phyloP scores from a whole-genome alignment of 441 rosid genomes.

The Aleurites moluccanus region DNA sequence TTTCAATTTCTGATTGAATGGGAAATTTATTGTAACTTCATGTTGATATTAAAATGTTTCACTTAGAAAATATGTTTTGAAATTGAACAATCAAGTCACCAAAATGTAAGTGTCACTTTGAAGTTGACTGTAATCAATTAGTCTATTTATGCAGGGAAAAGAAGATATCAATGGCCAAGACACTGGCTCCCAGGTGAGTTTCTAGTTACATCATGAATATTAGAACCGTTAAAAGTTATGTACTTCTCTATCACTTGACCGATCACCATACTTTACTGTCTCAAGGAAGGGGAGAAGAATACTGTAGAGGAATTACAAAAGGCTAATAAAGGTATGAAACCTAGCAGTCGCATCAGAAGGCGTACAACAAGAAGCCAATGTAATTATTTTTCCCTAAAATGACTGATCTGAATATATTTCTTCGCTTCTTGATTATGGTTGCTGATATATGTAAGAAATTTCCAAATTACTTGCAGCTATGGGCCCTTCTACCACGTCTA shows the following conservation, averaged over 20 bases:
- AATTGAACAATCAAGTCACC: not conserved
- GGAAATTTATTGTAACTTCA: not conserved
- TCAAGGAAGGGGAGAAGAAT: conserved; percentile 36
- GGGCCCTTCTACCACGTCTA: conserved; percentile 42
- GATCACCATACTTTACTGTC: conserved; percentile 2
- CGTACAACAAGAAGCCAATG: conserved; percentile 52
- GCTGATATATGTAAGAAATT: conserved; percentile 6
- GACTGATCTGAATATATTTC: not conserved
- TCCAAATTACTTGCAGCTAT: conserved; percentile 42
- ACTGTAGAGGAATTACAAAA: conserved; percentile 20
- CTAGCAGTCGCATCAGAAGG: conserved; percentile 37
- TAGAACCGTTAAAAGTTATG: not conserved
- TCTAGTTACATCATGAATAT: not conserved
- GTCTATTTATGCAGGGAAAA: conserved; percentile 36
- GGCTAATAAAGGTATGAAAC: conserved; percentile 30
- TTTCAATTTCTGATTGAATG: not conserved
- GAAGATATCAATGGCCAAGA: conserved; percentile 21
- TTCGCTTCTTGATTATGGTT: conserved; percentile 4
- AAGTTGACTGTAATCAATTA: not conserved
- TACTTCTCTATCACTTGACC: not conserved
- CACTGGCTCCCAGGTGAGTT: conserved; percentile 27
- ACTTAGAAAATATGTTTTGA: too few species aligned
- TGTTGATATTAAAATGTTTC: too few species aligned
- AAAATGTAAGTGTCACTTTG: not conserved
- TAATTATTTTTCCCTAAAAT: conserved; percentile 25